Percentiles rank a stretch among this genome's conserved stretches.
Conservation (phyloP, 345 rosid genomes). For the Eucalyptus polybractea region DNA sequence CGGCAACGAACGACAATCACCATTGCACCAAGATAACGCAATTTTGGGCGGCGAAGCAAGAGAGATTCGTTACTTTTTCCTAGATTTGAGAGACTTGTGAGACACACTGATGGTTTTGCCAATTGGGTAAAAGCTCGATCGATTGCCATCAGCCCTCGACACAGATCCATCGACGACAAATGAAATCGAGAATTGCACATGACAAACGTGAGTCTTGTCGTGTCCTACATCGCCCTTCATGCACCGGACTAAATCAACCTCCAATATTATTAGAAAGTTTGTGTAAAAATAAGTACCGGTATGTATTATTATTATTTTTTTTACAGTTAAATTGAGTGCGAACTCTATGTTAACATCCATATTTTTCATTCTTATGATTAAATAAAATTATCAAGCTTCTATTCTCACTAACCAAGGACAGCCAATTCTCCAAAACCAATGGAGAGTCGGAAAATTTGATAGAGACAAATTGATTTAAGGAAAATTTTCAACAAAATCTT, state of each 20-base stretch:
- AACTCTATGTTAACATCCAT: not conserved
- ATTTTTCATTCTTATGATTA: not conserved
- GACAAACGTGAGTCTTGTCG: not conserved
- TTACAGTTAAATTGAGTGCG: not conserved
- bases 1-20: not conserved
- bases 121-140: not conserved
- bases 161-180: not conserved
- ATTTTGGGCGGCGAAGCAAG: not conserved
- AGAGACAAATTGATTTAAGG: not conserved
- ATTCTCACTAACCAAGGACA: not conserved
- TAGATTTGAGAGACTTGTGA: not conserved
- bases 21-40: not conserved
- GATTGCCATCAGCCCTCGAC: not conserved
- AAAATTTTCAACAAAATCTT: no score
- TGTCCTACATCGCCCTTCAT: not conserved
- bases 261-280: not conserved
- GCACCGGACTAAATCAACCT: not conserved
- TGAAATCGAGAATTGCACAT: not conserved
- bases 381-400: not conserved
- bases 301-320: not conserved
- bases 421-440: not conserved
- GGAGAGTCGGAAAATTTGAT: not conserved
- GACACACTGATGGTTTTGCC: not conserved
- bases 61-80: not conserved
- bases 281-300: not conserved